A percentile compares a stretch with the other conserved stretches of the same genome.
These are phyloP conservation scores for Umbilicaria muhlenbergii DNA, from an alignment of 495 filamentous ascomycete species.

Conservation along the genomic window DNA sequence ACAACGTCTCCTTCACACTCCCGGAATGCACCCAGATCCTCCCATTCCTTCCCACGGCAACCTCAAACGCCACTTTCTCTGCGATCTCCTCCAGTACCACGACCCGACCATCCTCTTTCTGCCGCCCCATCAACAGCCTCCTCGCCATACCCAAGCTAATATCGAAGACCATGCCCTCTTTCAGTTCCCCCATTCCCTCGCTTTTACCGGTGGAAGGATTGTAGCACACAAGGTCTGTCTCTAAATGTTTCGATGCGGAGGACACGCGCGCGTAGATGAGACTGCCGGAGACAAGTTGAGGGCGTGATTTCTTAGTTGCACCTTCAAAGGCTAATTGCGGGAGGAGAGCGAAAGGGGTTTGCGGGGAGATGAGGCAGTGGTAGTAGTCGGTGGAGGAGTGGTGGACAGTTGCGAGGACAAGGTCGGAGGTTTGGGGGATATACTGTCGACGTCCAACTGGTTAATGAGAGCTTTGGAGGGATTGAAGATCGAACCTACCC, in stretches of 20 bases:
- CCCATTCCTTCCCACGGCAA: slow-evolving; percentile 88
- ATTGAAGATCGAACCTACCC: slow-evolving; percentile 27
- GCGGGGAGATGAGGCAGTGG: slow-evolving; percentile 51
- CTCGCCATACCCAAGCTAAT: slow-evolving; percentile 69
- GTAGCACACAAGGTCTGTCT: slow-evolving; percentile 81
- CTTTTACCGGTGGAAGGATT: slow-evolving; percentile 73
- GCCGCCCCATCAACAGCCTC: slow-evolving; percentile 48
- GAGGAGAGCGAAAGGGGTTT: slow-evolving; percentile 59
- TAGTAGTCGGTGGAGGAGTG: slow-evolving; percentile 61
- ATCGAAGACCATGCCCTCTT: slow-evolving; percentile 74
- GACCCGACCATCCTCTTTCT: slow-evolving; percentile 48
- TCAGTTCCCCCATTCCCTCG: slow-evolving; percentile 75
- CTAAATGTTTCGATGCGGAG: slow-evolving; percentile 61
- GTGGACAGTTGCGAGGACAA: slow-evolving; percentile 72
- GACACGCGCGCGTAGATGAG: slow-evolving; percentile 75
- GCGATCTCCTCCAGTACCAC: slow-evolving; percentile 72
- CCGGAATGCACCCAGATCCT: slow-evolving; percentile 78
- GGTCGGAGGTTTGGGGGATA: slow-evolving; percentile 57
- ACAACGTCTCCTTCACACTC: slow-evolving; percentile 48
- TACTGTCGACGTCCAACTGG: slow-evolving; percentile 38
- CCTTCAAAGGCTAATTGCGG: slow-evolving; percentile 82
- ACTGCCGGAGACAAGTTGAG: slow-evolving; percentile 53
- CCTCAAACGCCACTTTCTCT: slow-evolving; percentile 69
- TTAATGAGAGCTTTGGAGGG: slow-evolving; percentile 17
- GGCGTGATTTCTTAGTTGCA: slow-evolving; percentile 82